Percentiles rank a stretch among this genome's conserved stretches.
phyloP scores from a whole-genome alignment of 75 land plant species.

The Sequoiadendron giganteum region DNA sequence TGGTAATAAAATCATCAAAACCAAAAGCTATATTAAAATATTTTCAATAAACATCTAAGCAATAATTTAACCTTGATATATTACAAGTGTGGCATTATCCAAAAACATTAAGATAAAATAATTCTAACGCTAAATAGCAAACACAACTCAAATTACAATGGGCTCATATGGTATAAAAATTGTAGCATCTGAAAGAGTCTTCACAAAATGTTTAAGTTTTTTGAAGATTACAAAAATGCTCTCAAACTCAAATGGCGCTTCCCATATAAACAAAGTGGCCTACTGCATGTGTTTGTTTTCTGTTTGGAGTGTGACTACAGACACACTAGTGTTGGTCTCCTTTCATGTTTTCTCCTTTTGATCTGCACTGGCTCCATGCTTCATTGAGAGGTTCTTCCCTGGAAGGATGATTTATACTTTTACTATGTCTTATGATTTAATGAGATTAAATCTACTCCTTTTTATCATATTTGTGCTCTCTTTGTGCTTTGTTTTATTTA shows the following conservation, averaged over 20 bases:
- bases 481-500: neutral
- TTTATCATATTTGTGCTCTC: neutral
- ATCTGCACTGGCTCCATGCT: neutral
- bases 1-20: neutral
- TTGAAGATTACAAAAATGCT: neutral
- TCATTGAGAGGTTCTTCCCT: neutral
- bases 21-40: neutral
- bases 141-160: neutral
- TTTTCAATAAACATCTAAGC: neutral
- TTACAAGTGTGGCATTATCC: neutral
- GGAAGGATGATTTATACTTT: neutral
- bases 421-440: neutral
- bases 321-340: neutral
- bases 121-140: neutral
- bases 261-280: neutral
- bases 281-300: neutral
- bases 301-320: neutral
- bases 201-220: neutral
- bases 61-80: neutral
- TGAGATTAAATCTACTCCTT: too few species aligned
- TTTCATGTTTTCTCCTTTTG: neutral
- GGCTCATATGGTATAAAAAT: neutral
- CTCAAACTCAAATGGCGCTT: neutral
- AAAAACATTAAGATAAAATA: neutral
- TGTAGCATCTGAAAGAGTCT: too few species aligned